Conservation (phyloP, 768 basidiomycete species). For the Kwoniella mangroviensis region DNA sequence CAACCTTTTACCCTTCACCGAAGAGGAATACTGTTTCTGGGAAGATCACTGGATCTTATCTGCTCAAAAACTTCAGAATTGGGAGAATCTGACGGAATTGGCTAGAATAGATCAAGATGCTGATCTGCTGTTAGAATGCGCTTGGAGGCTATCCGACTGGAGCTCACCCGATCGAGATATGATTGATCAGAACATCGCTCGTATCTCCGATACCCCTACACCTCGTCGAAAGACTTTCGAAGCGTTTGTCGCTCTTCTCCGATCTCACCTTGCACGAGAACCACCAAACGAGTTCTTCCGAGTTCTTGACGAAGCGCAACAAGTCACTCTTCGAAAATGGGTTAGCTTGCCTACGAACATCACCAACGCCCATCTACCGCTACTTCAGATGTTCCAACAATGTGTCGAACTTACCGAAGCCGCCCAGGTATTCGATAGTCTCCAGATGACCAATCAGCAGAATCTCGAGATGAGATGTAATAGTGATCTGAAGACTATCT, state of each 20-base stretch:
- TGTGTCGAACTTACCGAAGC: slow-evolving; percentile 98
- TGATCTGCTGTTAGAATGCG: slow-evolving; percentile 90
- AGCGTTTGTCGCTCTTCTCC: slow-evolving; percentile 86
- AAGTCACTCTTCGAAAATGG: slow-evolving; percentile 96
- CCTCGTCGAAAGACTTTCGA: slow-evolving; percentile 98
- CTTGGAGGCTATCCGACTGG: slow-evolving; percentile 94
- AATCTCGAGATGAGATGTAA: slow-evolving; percentile 94
- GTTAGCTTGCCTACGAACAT: slow-evolving; percentile 80
- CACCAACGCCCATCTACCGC: slow-evolving; percentile 88
- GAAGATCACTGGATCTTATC: slow-evolving; percentile 99
- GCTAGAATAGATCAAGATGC: slow-evolving; percentile 86
- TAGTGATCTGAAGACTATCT: slow-evolving; percentile 86
- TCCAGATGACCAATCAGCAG: slow-evolving; percentile 79
- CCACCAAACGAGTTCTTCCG: slow-evolving; percentile 80
- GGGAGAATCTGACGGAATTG: slow-evolving; percentile 92
- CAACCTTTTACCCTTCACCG: slow-evolving; percentile 84
- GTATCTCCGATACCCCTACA: slow-evolving; percentile 83
- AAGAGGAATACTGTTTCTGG: slow-evolving; percentile 96
- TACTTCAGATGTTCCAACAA: slow-evolving; percentile 97
- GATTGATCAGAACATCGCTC: slow-evolving; percentile 76
- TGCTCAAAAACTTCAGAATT: slow-evolving; percentile 94
- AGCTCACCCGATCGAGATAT: slow-evolving; percentile 66
- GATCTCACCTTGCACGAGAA: slow-evolving; percentile 76
- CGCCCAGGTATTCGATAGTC: slow-evolving; percentile 82
- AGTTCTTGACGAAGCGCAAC: slow-evolving; percentile 93